phyloP scores from a whole-genome alignment of 129 eudicot genomes.

The Sambucus nigra region DNA sequence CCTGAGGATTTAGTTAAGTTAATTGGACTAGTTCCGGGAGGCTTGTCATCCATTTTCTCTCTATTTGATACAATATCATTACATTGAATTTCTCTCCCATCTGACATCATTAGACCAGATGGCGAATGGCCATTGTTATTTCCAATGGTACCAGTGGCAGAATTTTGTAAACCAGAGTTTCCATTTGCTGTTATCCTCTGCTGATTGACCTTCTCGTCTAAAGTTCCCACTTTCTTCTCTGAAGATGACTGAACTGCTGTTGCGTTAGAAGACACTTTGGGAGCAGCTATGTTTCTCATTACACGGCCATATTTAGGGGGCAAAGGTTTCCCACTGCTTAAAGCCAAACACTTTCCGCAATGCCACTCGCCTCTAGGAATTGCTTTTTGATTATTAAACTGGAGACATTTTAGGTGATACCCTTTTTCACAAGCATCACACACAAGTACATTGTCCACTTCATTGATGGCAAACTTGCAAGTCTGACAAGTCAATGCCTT shows the following conservation, averaged over 20 bases:
- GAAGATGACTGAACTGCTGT: conserved; percentile 33
- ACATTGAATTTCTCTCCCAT: conserved; percentile 16
- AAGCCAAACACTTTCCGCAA: conserved; percentile 73
- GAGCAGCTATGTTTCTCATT: conserved; percentile 51
- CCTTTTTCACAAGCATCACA: conserved; percentile 99
- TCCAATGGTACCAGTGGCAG: conserved; percentile 15
- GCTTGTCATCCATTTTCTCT: conserved; percentile 17
- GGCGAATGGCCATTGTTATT: conserved; percentile 18
- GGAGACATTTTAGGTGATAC: conserved; percentile 73
- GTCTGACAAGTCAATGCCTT: conserved; percentile 73
- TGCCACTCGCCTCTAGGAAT: conserved; percentile 90
- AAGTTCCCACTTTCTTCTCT: conserved; percentile 29
- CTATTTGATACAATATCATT: conserved; percentile 15
- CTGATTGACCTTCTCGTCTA: conserved; percentile 35
- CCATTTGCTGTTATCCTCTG: conserved; percentile 29
- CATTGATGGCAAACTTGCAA: conserved; percentile 47
- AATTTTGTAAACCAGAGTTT: conserved; percentile 22
- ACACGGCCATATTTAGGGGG: conserved; percentile 99
- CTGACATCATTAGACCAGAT: conserved; percentile 13
- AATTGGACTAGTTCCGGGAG: conserved; percentile 20
- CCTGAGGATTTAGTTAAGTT: conserved; percentile 7
- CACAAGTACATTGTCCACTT: conserved; percentile 64
- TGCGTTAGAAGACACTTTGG: conserved; percentile 47
- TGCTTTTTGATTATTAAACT: conserved; percentile 40
- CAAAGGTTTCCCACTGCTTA: conserved; percentile 71